phyloP scores from a whole-genome alignment of 2,329 filamentous ascomycete species.

The Escovopsis sp. region DNA sequence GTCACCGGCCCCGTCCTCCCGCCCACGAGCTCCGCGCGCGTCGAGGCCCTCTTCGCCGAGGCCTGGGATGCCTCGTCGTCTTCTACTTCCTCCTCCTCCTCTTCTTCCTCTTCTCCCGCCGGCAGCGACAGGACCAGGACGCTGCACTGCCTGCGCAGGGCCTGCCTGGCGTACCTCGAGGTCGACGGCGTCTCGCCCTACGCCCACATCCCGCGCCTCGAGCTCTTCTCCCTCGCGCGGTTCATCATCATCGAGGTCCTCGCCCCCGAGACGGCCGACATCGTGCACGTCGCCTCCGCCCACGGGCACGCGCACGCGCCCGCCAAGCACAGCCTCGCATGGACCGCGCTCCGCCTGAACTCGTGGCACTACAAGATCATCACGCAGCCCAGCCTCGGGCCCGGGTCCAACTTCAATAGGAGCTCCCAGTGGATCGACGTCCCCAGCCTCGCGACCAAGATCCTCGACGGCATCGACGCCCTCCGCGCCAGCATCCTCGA shows the following conservation, averaged over 20 bases:
- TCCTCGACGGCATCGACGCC: constrained; percentile 27
- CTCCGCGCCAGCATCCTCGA: constrained; percentile 25
- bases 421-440: constrained; percentile 45
- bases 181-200: constrained; percentile 82
- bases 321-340: constrained; percentile 34
- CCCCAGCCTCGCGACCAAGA: constrained; percentile 36
- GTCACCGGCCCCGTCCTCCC: constrained; percentile 73
- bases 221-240: constrained; percentile 64
- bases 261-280: constrained; percentile 7
- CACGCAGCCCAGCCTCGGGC: constrained; percentile 39
- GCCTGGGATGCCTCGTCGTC: constrained; percentile 17
- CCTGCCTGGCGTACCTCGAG: constrained; percentile 53
- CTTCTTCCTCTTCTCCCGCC: background rate
- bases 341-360: constrained; percentile 56
- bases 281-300: constrained; percentile 12
- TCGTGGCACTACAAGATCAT: constrained; percentile 53
- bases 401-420: constrained; percentile 40
- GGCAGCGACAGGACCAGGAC: background rate
- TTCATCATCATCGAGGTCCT: constrained; percentile 26
- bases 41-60: constrained; percentile 26
- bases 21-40: constrained; percentile 6
- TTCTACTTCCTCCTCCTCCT: too few species aligned
- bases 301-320: constrained; percentile 19
- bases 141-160: constrained; percentile 31
- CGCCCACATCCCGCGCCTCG: constrained; percentile 65